A percentile compares a stretch with the other conserved stretches of the same genome.
Conservation (phyloP, 345 rosid genomes). For the Pseudoturritis turrita region DNA sequence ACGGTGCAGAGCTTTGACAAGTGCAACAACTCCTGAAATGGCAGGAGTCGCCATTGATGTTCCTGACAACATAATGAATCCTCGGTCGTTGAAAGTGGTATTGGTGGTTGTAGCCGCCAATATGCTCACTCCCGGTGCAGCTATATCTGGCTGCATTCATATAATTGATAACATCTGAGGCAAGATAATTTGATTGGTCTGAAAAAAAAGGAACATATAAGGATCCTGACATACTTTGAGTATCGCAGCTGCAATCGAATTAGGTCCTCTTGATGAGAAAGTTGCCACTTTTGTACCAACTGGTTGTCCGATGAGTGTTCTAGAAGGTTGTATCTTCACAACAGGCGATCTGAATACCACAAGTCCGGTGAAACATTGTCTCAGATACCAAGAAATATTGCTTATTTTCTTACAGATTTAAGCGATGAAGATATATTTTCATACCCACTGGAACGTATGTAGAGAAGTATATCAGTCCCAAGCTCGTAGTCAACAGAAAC, state of each 20-base stretch:
- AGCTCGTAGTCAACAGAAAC: conserved; percentile 35
- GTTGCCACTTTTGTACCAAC: conserved; percentile 23
- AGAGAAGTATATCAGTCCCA: conserved; percentile 32
- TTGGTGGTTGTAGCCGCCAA: conserved; percentile 33
- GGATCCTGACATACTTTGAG: conserved; percentile 8
- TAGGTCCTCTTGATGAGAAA: conserved; percentile 29
- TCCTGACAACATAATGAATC: conserved; percentile 30
- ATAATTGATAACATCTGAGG: neutral
- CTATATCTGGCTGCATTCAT: conserved; percentile 41
- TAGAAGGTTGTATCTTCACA: conserved; percentile 17
- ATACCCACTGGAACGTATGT: conserved; percentile 37
- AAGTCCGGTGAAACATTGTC: neutral
- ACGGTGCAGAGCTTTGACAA: conserved; percentile 33
- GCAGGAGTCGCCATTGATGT: conserved; percentile 46
- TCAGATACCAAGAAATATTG: neutral
- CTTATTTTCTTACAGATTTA: neutral
- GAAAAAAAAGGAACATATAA: neutral
- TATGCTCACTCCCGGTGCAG: conserved; percentile 44
- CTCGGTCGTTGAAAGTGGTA: conserved; percentile 10
- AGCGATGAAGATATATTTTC: neutral
- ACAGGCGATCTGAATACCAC: conserved; percentile 15
- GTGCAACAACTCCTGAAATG: conserved; percentile 40
- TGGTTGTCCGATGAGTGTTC: conserved; percentile 19
- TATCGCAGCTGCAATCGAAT: conserved; percentile 7
- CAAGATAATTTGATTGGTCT: neutral